Conservation (phyloP, 2,329 filamentous ascomycete genomes). For the Ophidiomyces ophidiicola region DNA sequence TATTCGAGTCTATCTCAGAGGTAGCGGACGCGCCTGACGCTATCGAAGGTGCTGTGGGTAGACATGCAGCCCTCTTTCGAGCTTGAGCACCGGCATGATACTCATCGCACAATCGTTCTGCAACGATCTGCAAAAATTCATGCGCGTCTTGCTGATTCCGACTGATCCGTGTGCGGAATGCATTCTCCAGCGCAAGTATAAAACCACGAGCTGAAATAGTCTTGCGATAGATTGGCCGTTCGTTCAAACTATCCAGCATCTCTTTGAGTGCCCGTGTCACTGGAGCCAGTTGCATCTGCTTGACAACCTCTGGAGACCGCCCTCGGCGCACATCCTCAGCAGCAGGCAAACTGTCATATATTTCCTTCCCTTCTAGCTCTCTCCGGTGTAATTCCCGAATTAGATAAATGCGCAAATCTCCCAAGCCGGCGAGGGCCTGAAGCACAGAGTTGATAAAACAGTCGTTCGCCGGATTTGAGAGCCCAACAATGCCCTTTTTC, state of each 20-base stretch:
- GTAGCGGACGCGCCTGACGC: background rate
- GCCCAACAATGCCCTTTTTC: slow-evolving; percentile 78
- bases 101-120: slow-evolving; percentile 84
- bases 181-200: slow-evolving; percentile 67
- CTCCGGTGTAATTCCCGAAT: slow-evolving; percentile 83
- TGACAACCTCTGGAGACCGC: slow-evolving; percentile 37
- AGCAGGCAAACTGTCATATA: slow-evolving; percentile 55
- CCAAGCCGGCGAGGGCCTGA: slow-evolving; percentile 80
- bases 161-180: slow-evolving; percentile 82
- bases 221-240: slow-evolving; percentile 85
- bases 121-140: slow-evolving; percentile 88
- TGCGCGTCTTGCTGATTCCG: slow-evolving; percentile 95
- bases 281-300: slow-evolving; percentile 61
- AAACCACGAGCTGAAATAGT: slow-evolving; percentile 82
- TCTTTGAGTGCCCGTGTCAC: slow-evolving; percentile 84
- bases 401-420: slow-evolving; percentile 78
- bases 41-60: slow-evolving; percentile 3
- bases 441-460: slow-evolving; percentile 95
- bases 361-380: slow-evolving; percentile 60
- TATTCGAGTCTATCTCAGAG: slow-evolving; percentile 20
- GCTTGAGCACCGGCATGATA: slow-evolving; percentile 76
- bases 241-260: slow-evolving; percentile 82
- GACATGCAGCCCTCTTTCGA: slow-evolving; percentile 34
- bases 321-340: slow-evolving; percentile 29
- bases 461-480: slow-evolving; percentile 85